phyloP scores from a whole-genome alignment of 2,329 filamentous ascomycete species.

The Fusarium secorum region DNA sequence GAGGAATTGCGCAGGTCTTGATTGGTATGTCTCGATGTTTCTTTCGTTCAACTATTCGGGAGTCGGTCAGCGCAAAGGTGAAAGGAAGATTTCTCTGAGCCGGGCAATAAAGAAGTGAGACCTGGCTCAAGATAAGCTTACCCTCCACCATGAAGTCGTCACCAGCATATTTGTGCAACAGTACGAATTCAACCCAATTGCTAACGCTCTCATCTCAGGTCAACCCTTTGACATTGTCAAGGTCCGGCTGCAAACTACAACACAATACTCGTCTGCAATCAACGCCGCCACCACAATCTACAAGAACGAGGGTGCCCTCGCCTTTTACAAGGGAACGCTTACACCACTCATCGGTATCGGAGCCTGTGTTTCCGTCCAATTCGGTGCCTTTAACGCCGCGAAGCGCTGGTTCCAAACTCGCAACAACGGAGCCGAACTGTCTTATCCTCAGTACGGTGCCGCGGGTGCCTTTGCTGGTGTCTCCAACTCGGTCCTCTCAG shows the following conservation, averaged over 20 bases:
- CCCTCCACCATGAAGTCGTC: slow-evolving; percentile 15
- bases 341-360: slow-evolving; percentile 96
- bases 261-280: slow-evolving; percentile 80
- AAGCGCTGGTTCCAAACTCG: slow-evolving; percentile 82
- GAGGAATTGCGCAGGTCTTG: slow-evolving; percentile 92
- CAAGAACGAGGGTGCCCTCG: slow-evolving; percentile 83
- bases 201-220: slow-evolving; percentile 53
- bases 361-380: slow-evolving; percentile 97
- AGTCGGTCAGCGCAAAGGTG: background rate
- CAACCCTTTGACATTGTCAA: slow-evolving; percentile 93
- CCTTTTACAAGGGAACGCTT: slow-evolving; percentile 98
- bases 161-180: background rate
- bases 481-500: slow-evolving; percentile 86
- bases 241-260: slow-evolving; percentile 91
- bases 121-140: slow-evolving; percentile 9
- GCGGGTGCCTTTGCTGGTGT: slow-evolving; percentile 92
- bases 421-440: slow-evolving; percentile 71
- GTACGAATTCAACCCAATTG: background rate
- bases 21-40: slow-evolving; percentile 66
- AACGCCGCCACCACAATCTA: slow-evolving; percentile 85
- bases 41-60: background rate
- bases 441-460: slow-evolving; percentile 87
- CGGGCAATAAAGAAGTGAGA: background rate
- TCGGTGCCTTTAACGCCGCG: slow-evolving; percentile 94
- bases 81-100: slow-evolving; percentile 48